phyloP scores from a whole-genome alignment of 441 rosid species.

The Hura crepitans region DNA sequence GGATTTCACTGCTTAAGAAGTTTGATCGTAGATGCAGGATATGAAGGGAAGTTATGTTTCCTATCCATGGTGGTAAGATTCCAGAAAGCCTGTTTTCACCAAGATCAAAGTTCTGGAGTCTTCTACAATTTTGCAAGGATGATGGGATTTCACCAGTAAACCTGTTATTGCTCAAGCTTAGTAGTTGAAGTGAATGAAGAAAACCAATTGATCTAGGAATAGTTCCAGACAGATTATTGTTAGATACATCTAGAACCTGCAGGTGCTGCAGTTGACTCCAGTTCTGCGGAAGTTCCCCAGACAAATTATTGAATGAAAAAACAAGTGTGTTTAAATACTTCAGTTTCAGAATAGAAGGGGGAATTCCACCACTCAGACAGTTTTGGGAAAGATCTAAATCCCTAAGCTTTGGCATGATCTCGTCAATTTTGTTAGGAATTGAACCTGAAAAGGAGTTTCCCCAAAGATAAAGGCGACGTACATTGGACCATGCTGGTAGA shows the following conservation, averaged over 20 bases:
- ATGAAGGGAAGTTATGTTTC: constrained; percentile 5
- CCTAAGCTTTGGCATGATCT: neutral
- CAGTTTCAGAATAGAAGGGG: constrained; percentile 10
- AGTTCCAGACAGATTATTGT: constrained; percentile 33
- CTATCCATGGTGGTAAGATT: constrained; percentile 21
- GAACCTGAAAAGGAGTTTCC: constrained; percentile 15
- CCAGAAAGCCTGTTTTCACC: constrained; percentile 19
- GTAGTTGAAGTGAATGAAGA: constrained; percentile 1
- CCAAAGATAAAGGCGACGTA: constrained; percentile 10
- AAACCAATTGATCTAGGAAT: constrained; percentile 30
- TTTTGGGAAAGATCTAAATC: constrained; percentile 13
- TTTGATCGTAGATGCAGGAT: constrained; percentile 16
- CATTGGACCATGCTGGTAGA: constrained; percentile 16
- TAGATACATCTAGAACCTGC: constrained; percentile 36
- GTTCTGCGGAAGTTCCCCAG: constrained; percentile 5
- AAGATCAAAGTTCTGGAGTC: constrained; percentile 18
- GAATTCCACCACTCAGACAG: constrained; percentile 13
- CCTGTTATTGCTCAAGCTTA: constrained; percentile 19
- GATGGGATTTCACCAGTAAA: constrained; percentile 14
- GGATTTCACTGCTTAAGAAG: constrained; percentile 10
- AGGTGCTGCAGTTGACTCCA: constrained; percentile 3
- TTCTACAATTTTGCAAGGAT: constrained; percentile 16
- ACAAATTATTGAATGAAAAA: constrained; percentile 19
- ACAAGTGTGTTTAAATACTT: constrained; percentile 9
- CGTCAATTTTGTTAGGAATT: neutral